phyloP scores from a whole-genome alignment of 2,329 filamentous ascomycete species.

The Periconia macrospinosa region DNA sequence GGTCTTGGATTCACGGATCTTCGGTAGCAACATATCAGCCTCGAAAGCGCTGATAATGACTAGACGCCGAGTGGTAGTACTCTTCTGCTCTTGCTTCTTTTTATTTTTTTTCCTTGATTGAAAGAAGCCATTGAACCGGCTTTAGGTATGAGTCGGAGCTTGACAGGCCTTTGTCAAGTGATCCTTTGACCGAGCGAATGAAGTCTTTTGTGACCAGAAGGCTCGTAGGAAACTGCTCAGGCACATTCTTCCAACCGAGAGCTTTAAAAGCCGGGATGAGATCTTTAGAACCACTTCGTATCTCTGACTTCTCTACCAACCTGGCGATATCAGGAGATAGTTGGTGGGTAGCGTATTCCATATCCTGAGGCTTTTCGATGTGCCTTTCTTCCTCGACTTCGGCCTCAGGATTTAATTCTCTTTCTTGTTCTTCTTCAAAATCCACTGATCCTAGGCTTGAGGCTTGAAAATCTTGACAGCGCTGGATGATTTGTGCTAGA shows the following conservation, averaged over 20 bases:
- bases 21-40: conserved; percentile 54
- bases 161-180: neutral
- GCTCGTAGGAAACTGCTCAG: conserved; percentile 38
- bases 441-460: conserved; percentile 36
- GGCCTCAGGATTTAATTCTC: conserved; percentile 64
- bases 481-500: conserved; percentile 21
- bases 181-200: conserved; percentile 45
- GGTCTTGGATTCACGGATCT: conserved; percentile 37
- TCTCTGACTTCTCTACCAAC: conserved; percentile 45
- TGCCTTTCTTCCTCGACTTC: conserved; percentile 65
- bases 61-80: conserved; percentile 29
- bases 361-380: conserved; percentile 51
- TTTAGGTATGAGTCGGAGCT: conserved; percentile 54
- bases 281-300: conserved; percentile 21
- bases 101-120: conserved; percentile 11
- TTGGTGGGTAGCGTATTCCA: conserved; percentile 44
- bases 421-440: conserved; percentile 68
- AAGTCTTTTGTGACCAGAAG: conserved; percentile 58
- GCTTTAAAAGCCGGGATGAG: conserved; percentile 52
- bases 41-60: conserved; percentile 65
- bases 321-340: conserved; percentile 48
- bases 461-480: conserved; percentile 28
- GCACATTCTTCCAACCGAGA: conserved; percentile 48
- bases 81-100: no score
- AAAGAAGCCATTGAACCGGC: conserved; percentile 58